Base-by-base conservation (phyloP, 1,139 yeast species). In the Scheffersomyces stambukii region DNA sequence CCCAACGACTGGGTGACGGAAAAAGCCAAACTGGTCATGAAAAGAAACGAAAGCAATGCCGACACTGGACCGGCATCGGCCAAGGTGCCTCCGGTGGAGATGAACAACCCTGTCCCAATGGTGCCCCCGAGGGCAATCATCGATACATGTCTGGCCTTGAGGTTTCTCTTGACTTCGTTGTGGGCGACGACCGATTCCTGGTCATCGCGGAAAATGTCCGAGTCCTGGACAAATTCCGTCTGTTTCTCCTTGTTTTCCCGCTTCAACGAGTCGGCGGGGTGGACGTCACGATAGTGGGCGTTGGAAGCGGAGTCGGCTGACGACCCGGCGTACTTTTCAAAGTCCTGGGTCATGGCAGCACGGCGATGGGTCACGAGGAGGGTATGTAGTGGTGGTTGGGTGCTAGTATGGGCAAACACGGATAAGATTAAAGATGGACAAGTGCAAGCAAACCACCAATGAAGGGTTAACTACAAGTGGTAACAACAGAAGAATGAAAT, bases 41-140 rank as follows among this genome's bases (percentile, higher is more conserved):
- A 77, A 21, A 73, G 40, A 46, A 76, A 81, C 0, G 85, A 73
- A 30, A 82, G 76, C 17, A 82, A 58, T 3, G 82, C 60, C 26
- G 80, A 75, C 0, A 77, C 88, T 1, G 91, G 89, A 12, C 93
- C 93, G n/a, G 85, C 79, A 21, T 60, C 50, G 1, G 58, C 46
- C 30, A 81, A 54, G 31, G 73, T 29, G 8, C 75, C 67, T n/a
- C 80, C 72, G 17, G 79, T 64, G 42, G 78, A 75, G 26, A 77
- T 67, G 52, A 73, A 77, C 31, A 76, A 56, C 42, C 83, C 83
- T 4, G 82, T 76, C 44, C 85, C 85, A 39, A 78, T 80, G 25
- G 86, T 63, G 33, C 73, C 74, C 27, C 73, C 74, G 33, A 63
- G 50, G 27, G 91, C 88, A 47, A 84, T 78, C 47, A 84, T 70